Evolutionary conservation across 1,284 basidiomycete species (phyloP).

Genomic region (Boletus sp.): DNA sequence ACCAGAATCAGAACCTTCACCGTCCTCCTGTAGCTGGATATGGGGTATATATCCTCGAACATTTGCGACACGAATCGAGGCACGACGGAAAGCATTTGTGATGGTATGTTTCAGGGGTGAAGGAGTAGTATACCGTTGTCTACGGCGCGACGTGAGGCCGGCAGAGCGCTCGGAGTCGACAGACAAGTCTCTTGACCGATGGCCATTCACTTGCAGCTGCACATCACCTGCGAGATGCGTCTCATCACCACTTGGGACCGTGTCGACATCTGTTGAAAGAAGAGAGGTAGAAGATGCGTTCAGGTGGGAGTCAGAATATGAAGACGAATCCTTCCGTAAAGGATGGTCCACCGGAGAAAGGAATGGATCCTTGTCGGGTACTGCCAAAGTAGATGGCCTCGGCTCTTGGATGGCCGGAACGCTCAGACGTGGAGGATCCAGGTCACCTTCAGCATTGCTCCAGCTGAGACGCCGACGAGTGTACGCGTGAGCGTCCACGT

Average conservation of each 20-base stretch:
- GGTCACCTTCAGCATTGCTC: slow-evolving; percentile 43
- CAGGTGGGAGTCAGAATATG: slow-evolving; percentile 40
- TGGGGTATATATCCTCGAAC: slow-evolving; percentile 63
- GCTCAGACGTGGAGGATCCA: slow-evolving; percentile 43
- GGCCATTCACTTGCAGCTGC: slow-evolving; percentile 23
- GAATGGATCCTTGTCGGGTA: slow-evolving; percentile 41
- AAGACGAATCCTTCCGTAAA: slow-evolving; percentile 10
- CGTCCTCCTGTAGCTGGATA: slow-evolving; percentile 49
- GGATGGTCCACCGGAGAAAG: slow-evolving; percentile 35
- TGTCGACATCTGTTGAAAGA: slow-evolving; percentile 42
- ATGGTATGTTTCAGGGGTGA: slow-evolving; percentile 60
- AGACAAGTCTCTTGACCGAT: slow-evolving; percentile 20
- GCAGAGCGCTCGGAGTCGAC: slow-evolving; percentile 40
- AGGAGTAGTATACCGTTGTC: slow-evolving; percentile 42
- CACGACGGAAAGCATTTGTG: slow-evolving; percentile 59
- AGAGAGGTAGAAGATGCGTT: slow-evolving; percentile 52
- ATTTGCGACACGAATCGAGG: slow-evolving; percentile 82
- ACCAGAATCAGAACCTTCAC: slow-evolving; percentile 33
- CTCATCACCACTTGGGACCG: slow-evolving; percentile 52
- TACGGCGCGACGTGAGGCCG: slow-evolving; percentile 38
- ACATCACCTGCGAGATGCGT: slow-evolving; percentile 50
- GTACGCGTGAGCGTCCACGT: slow-evolving; percentile 33
- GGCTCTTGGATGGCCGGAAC: slow-evolving; percentile 18
- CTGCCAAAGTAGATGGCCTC: slow-evolving; percentile 19
- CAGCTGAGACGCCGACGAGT: slow-evolving; percentile 55